phyloP scores from a whole-genome alignment of 345 rosid species.

The Euphorbia peplus region DNA sequence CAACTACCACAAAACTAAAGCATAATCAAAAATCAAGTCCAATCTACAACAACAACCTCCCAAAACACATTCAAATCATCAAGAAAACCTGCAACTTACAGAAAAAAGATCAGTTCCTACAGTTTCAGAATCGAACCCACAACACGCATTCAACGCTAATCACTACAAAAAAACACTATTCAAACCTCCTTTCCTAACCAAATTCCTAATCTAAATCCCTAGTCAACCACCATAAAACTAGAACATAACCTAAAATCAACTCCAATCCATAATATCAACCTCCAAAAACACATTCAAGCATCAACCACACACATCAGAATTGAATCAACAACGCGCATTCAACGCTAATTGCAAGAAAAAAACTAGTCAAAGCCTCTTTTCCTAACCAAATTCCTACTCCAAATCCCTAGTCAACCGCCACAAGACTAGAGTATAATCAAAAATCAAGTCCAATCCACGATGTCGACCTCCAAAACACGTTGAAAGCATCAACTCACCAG shows the following conservation, averaged over 20 bases:
- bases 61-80: not conserved
- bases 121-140: constrained; percentile 13
- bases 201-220: too few relatives aligned
- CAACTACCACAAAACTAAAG: constrained; percentile 11
- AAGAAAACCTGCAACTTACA: constrained; percentile 50
- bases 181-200: not conserved
- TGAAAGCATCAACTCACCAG: not conserved
- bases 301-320: constrained; percentile 4
- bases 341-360: constrained; percentile 3
- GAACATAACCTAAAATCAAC: not conserved
- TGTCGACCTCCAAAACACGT: not conserved
- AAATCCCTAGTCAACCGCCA: constrained; percentile 10
- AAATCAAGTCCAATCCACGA: not conserved
- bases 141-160: not conserved
- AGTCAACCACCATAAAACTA: constrained; percentile 14
- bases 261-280: constrained; percentile 1
- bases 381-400: too few relatives aligned
- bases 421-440: too few relatives aligned
- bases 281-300: not conserved
- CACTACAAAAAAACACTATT: not conserved
- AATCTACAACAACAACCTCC: not conserved
- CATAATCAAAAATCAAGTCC: not conserved
- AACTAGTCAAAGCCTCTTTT: not conserved
- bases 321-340: not conserved
- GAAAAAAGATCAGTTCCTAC: constrained; percentile 78